Base-by-base conservation (phyloP, 176 grass and related monocot species). In the Triticum turgidum region DNA sequence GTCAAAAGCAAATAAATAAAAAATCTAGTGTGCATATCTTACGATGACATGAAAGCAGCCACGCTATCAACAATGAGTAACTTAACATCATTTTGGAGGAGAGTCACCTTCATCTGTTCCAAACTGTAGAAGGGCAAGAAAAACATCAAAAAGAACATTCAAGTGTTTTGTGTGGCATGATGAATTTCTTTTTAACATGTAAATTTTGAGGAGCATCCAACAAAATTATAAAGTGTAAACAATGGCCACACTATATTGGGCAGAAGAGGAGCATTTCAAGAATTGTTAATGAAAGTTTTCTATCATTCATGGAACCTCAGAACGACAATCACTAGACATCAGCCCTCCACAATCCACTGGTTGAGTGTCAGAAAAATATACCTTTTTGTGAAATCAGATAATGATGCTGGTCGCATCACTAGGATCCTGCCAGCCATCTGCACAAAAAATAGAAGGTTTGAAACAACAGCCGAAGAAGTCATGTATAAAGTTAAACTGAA, bases 351-450 rank as follows among this genome's bases (percentile, higher is more conserved):
- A 14, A 78, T 83, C 24, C 4, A 76, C 18, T 20, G 20, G 17
- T 78, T 83, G 65, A 74, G n/a, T 83, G 37, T 18, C 62, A 38
- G 12, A 86, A 80, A 76, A 49, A 91, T 11, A 81, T 86, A 94
- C 97, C 94, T 94, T 47, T 96, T 90, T 69, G 86, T 94, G 56
- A 99, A 99, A 89, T 96, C 92, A 80, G 90, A 85, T 81, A 99
- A 58, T 80, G 92, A 92, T 87, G 92, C 65, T 69, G 90, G 97
- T 69, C 92, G 85, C 62, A 80, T 71, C 13, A 94, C 90, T 91
- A 99, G 85, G 82, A 99, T 96, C 78, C 94, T 91, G 69, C 94
- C 94, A 94, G 97, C 94, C 94, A 99, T 96, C 97, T 99, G 68
- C 18, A 32, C 2, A 27, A 86, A 54, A 83, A 82, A 77, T 15